phyloP scores from a whole-genome alignment of 352 stramenopile genomes.

The Aphanomyces stellatus region DNA sequence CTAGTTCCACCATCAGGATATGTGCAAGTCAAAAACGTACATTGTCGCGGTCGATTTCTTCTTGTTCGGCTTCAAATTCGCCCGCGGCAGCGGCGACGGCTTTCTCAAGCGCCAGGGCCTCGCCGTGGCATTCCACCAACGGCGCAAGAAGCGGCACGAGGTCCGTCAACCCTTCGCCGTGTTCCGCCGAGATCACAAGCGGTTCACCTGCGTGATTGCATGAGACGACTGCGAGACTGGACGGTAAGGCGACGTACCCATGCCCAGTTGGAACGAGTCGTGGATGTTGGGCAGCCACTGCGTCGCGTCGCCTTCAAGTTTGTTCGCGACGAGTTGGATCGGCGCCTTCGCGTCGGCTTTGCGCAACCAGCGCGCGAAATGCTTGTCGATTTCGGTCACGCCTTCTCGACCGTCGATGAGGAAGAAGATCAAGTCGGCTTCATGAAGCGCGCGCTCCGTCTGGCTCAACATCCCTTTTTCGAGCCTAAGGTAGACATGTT shows the following conservation, averaged over 20 bases:
- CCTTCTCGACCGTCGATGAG: slow-evolving; percentile 69
- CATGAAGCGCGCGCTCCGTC: slow-evolving; percentile 60
- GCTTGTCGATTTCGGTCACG: slow-evolving; percentile 65
- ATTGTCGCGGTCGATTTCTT: slow-evolving; percentile 37
- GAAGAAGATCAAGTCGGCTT: slow-evolving; percentile 74
- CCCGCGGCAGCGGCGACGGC: not conserved
- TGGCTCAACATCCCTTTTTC: slow-evolving; percentile 76
- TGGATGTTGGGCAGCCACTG: slow-evolving; percentile 61
- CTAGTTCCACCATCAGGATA: slow-evolving; percentile 22
- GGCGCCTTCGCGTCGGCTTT: slow-evolving; percentile 46
- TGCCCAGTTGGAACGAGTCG: slow-evolving; percentile 66
- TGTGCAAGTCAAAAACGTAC: slow-evolving; percentile 25
- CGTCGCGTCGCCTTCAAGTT: slow-evolving; percentile 57
- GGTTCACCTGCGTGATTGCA: slow-evolving; percentile 30
- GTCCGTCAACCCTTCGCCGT: slow-evolving; percentile 62
- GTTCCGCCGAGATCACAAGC: slow-evolving; percentile 49
- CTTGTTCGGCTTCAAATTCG: slow-evolving; percentile 25
- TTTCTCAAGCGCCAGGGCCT: slow-evolving; percentile 15
- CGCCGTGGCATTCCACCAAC: slow-evolving; percentile 55
- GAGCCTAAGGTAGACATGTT: slow-evolving; percentile 27
- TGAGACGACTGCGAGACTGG: not conserved
- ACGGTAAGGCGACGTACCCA: slow-evolving; percentile 28
- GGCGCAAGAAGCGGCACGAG: slow-evolving; percentile 64
- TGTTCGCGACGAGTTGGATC: slow-evolving; percentile 70
- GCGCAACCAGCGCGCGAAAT: slow-evolving; percentile 70